These are phyloP conservation scores for Zopfochytrium polystomum DNA, from an alignment of 371 early-diverging fungal genomes.

Conservation along the genomic window DNA sequence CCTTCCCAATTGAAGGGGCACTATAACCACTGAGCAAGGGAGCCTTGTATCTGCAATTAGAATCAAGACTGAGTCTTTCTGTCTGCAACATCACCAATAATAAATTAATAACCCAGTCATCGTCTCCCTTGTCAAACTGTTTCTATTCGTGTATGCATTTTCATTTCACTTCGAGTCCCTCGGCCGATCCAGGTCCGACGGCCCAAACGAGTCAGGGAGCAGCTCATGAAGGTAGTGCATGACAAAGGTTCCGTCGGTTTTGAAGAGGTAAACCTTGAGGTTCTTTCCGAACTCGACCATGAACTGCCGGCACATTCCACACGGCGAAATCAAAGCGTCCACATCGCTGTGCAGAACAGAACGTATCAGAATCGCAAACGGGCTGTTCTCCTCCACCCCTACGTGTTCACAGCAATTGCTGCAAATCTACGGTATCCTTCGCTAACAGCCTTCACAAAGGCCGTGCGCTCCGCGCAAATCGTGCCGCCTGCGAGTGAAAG, in stretches of 20 bases:
- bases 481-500: slow-evolving; percentile 35
- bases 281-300: slow-evolving; percentile 71
- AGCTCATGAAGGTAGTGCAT: slow-evolving; percentile 53
- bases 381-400: not conserved
- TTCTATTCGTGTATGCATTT: too few relatives aligned
- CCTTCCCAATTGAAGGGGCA: too few relatives aligned
- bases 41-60: too few relatives aligned
- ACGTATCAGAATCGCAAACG: not conserved
- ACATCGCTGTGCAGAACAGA: slow-evolving; percentile 39
- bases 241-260: slow-evolving; percentile 51
- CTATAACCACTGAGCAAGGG: too few relatives aligned
- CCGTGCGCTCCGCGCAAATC: slow-evolving; percentile 84
- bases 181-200: slow-evolving; percentile 47
- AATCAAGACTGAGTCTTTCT: too few relatives aligned
- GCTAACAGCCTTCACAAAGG: slow-evolving; percentile 72
- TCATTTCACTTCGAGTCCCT: too few relatives aligned
- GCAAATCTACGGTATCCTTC: slow-evolving; percentile 66
- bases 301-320: slow-evolving; percentile 84
- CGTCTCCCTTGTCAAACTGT: too few relatives aligned
- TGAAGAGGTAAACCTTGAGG: slow-evolving; percentile 49
- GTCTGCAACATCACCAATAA: too few relatives aligned
- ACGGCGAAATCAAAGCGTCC: slow-evolving; percentile 61
- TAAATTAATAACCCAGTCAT: too few relatives aligned
- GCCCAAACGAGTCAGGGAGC: slow-evolving; percentile 64
- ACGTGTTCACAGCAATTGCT: slow-evolving; percentile 64